These are phyloP conservation scores for Xylaria sp. DNA, from an alignment of 2,329 filamentous ascomycete species.

Conservation along the genomic window DNA sequence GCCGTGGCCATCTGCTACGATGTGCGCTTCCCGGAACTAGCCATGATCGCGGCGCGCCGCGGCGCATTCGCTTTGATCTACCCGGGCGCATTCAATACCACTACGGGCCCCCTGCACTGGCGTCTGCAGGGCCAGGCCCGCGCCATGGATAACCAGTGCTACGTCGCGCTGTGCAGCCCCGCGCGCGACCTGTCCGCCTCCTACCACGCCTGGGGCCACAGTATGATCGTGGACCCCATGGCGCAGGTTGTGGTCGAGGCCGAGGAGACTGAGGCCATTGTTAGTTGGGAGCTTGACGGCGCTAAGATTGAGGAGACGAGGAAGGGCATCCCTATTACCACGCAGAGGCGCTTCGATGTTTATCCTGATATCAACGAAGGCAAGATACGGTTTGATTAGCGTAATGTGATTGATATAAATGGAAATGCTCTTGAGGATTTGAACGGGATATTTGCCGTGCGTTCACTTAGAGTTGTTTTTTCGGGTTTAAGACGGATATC, in stretches of 20 bases:
- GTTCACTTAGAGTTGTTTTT: neutral
- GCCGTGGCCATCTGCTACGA: slow-evolving; percentile 97
- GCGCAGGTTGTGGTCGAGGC: slow-evolving; percentile 83
- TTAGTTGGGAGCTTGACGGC: slow-evolving; percentile 76
- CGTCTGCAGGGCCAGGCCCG: slow-evolving; percentile 81
- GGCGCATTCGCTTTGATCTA: slow-evolving; percentile 91
- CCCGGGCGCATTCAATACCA: slow-evolving; percentile 96
- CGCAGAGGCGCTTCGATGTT: slow-evolving; percentile 91
- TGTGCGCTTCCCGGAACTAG: slow-evolving; percentile 93
- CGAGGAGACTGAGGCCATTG: slow-evolving; percentile 79
- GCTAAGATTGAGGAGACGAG: slow-evolving; percentile 78
- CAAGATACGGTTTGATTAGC: slow-evolving; percentile 54
- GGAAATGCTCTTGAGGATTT: neutral
- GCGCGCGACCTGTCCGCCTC: slow-evolving; percentile 79
- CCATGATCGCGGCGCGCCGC: slow-evolving; percentile 84
- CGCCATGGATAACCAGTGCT: slow-evolving; percentile 93
- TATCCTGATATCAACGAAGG: slow-evolving; percentile 88
- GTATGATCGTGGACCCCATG: slow-evolving; percentile 87
- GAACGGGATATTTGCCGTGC: neutral
- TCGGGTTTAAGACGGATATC: neutral
- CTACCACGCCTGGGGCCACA: slow-evolving; percentile 95
- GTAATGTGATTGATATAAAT: slow-evolving; percentile 35
- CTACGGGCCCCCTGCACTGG: slow-evolving; percentile 94
- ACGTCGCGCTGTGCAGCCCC: slow-evolving; percentile 92
- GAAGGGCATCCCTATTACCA: slow-evolving; percentile 84